Conservation (phyloP, 257 asterid species). For the Anisodus tanguticus region DNA sequence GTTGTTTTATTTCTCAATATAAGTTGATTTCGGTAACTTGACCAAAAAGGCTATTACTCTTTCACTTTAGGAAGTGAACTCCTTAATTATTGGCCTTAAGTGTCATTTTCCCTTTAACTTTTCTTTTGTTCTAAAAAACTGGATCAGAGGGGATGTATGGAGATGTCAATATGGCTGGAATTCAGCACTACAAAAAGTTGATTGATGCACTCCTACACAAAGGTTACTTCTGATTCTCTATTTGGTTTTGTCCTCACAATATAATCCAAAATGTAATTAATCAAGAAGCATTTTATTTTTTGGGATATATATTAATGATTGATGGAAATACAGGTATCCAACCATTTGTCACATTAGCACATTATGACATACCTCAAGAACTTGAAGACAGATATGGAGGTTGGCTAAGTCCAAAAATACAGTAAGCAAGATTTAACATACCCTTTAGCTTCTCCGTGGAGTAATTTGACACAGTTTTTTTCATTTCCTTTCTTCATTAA, state of each 20-base stretch:
- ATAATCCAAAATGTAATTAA: no score
- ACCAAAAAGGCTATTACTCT: no score
- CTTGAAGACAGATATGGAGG: conserved; percentile 71
- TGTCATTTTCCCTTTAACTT: neutral
- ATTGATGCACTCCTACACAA: conserved; percentile 46
- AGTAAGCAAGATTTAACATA: conserved; percentile 36
- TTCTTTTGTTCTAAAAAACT: neutral
- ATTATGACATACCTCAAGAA: conserved; percentile 74
- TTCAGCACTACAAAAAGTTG: conserved; percentile 27
- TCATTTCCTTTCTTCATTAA: no score
- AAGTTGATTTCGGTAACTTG: no score
- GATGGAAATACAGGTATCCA: conserved; percentile 48
- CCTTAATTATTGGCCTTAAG: neutral
- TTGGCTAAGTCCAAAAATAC: conserved; percentile 62
- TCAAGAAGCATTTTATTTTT: no score
- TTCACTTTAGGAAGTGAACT: neutral
- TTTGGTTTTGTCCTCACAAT: neutral
- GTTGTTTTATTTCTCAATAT: no score
- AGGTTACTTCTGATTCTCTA: conserved; percentile 41
- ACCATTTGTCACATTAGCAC: conserved; percentile 64
- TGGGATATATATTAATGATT: neutral
- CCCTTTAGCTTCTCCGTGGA: no score
- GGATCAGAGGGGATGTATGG: conserved; percentile 32
- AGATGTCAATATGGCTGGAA: conserved; percentile 33
- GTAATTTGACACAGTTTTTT: no score